Base-by-base conservation (phyloP, 345 rosid genomes). In the Brassica cretica region DNA sequence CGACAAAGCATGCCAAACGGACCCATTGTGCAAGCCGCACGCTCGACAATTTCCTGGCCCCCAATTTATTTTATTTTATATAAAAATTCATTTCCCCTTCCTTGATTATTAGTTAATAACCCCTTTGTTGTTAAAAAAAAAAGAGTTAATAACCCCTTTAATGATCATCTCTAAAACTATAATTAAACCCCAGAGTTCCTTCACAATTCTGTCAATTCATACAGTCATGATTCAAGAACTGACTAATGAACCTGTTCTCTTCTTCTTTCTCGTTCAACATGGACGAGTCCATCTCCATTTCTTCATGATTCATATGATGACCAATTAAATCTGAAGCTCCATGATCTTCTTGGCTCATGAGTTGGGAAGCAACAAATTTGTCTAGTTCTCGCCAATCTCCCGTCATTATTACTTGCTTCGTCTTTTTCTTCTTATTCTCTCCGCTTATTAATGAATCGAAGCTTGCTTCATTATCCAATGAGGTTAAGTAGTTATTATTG, bases 381-480 rank as follows among this genome's bases (percentile, higher is more conserved):
- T 93, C 98, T 15, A 91, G 83, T 2, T 87, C 88, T 81, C 96
- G 88, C 98, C 98, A 93, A 27, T 91, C 97, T 49, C 75, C 97
- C 0, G 87, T 85, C 76, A 88, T 90, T 53, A 55, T 68, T 30
- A 61, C 49, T 44, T 68, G 67, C 24, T 51, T 78, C 49, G 70
- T 81, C 76, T 82, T 83, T 60, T 64, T 84, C 62, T 55, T 75
- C 64, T 61, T 79, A 74, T 73, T 39, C 2, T 74, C 78, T 41
- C 33, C 10, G 4, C 58, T 67, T 21, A 18, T 30, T 35, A 62
- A 76, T 21, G 39, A 56, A 19, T 69, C 46, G 3, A 78, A 72
- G 62, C 67, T 66, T 60, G 82, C 84, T 59, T 65, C 85, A 30
- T 71, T 79, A 2, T 81, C 75, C 19, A 70, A 67, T 59, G 73